Evolutionary conservation across 176 grass and related monocot species (phyloP).

Genomic region (Bolboschoenus planiculmis): DNA sequence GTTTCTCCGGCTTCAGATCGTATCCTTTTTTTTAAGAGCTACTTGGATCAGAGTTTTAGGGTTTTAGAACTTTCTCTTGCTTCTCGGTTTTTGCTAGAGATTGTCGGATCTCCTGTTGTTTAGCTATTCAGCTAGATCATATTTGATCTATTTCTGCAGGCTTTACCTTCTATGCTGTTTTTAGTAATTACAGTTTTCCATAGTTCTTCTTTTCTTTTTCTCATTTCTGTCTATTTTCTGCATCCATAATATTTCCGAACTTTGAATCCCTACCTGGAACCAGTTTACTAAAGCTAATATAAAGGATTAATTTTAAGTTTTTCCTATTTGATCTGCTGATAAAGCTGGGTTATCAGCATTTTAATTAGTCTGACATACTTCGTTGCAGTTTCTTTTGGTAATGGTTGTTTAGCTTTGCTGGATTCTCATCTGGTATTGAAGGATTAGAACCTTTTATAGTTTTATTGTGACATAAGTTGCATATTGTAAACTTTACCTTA

Average conservation of each 20-base stretch:
- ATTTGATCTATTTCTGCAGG: background rate
- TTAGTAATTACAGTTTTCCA: background rate
- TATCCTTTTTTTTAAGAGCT: constrained; percentile 41
- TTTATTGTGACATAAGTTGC: background rate
- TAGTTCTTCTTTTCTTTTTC: background rate
- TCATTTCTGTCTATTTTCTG: background rate
- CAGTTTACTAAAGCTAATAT: background rate
- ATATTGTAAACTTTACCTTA: constrained; percentile 30
- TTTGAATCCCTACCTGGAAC: background rate
- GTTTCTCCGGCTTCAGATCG: constrained; percentile 43
- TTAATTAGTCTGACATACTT: background rate
- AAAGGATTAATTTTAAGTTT: background rate
- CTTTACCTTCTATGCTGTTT: background rate
- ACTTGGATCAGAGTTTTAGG: constrained; percentile 7
- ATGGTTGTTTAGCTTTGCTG: background rate
- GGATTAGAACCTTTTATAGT: background rate
- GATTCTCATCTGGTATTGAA: background rate
- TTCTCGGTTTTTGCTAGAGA: background rate
- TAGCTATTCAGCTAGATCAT: background rate
- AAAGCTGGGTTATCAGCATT: background rate
- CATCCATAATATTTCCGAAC: background rate
- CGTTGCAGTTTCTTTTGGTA: background rate
- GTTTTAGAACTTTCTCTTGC: background rate
- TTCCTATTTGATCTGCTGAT: background rate
- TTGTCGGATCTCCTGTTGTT: constrained; percentile 17